These are phyloP conservation scores for Podila clonocystis DNA, from an alignment of 192 early-diverging fungal genomes.

Conservation along the genomic window DNA sequence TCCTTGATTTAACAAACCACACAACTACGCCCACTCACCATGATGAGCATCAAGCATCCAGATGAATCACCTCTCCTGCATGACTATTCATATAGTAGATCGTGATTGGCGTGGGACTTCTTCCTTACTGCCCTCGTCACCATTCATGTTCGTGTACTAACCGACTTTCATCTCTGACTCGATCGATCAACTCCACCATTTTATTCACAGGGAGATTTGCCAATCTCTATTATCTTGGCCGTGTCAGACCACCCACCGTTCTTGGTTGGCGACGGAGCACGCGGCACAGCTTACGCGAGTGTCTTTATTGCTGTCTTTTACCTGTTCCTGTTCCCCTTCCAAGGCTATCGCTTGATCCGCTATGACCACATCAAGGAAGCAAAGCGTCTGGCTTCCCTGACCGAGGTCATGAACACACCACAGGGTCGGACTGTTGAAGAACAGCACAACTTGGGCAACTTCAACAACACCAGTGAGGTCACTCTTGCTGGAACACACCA, in stretches of 20 bases:
- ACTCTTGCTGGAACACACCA: neutral
- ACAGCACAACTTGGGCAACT: neutral
- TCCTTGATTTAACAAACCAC: no score
- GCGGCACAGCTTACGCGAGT: constrained; percentile 39
- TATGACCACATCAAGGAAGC: constrained; percentile 47
- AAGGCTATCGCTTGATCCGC: constrained; percentile 38
- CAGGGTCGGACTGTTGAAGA: no score
- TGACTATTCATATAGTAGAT: no score
- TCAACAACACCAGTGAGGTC: neutral
- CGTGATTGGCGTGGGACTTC: no score
- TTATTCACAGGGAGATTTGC: constrained; percentile 33
- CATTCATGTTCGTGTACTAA: neutral
- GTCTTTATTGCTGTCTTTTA: constrained; percentile 43
- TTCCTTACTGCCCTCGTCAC: no score
- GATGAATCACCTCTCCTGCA: no score
- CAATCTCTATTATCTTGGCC: constrained; percentile 46
- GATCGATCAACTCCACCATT: neutral
- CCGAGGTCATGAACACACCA: constrained; percentile 6
- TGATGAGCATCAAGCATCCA: no score
- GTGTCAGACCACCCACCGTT: constrained; percentile 47
- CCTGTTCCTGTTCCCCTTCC: constrained; percentile 40
- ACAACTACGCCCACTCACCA: no score
- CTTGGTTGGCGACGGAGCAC: constrained; percentile 35
- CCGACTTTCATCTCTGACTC: neutral
- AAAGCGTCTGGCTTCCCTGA: constrained; percentile 17